Evolutionary conservation across 2,329 filamentous ascomycete genomes (phyloP).

Genomic region (Pyricularia grisea): DNA sequence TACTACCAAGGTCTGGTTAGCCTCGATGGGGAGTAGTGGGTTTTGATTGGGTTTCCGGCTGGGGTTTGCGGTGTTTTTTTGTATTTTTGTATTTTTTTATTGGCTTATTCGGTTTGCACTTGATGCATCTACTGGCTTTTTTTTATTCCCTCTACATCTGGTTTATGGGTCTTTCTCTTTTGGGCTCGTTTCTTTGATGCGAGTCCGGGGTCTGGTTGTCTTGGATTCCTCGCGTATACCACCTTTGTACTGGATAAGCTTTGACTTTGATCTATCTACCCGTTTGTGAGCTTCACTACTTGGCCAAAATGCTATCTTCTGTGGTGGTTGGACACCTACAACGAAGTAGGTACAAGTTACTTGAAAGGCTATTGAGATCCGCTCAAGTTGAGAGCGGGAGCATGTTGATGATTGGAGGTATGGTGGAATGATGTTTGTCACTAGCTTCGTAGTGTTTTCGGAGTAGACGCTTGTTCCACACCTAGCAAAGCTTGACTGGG

Average conservation of each 20-base stretch:
- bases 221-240: not conserved
- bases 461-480: not conserved
- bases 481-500: not conserved
- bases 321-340: not conserved
- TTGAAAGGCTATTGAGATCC: not conserved
- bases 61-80: not conserved
- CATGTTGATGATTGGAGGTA: too few species aligned
- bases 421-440: too few species aligned
- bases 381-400: not conserved
- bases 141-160: not conserved
- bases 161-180: not conserved
- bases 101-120: not conserved
- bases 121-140: not conserved
- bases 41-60: constrained; percentile 1
- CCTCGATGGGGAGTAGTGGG: not conserved
- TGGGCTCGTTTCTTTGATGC: not conserved
- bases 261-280: not conserved
- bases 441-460: not conserved
- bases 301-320: not conserved
- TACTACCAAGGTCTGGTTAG: not conserved
- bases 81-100: not conserved
- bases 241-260: not conserved
- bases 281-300: not conserved
- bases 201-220: not conserved
- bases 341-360: not conserved